Percentiles rank a stretch among this genome's conserved stretches.
Conservation (phyloP, 805 yeast species). For the Saccharomycopsis guyanensis region DNA sequence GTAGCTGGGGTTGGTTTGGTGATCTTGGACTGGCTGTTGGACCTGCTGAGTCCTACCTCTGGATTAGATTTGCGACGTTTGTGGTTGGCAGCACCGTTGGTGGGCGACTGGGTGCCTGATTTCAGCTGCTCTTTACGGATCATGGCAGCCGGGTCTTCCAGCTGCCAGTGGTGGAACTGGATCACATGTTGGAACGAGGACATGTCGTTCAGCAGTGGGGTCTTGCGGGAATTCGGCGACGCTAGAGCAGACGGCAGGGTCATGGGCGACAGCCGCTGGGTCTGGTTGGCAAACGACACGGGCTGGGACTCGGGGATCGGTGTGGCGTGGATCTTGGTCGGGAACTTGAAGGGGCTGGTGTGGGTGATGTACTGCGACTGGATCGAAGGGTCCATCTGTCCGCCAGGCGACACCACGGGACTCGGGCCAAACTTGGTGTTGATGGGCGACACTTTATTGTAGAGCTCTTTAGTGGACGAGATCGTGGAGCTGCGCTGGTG, state of each 20-base stretch:
- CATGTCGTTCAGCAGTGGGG: constrained; percentile 6
- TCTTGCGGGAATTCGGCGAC: constrained; percentile 15
- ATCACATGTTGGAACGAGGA: constrained; percentile 39
- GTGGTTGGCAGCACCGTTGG: neutral
- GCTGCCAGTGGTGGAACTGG: constrained; percentile 54
- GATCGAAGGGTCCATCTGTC: constrained; percentile 9
- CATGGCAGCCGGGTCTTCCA: constrained; percentile 27
- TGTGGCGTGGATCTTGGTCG: constrained; percentile 4
- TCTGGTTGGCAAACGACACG: constrained; percentile 3
- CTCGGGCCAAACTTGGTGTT: constrained; percentile 9
- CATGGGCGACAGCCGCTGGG: constrained; percentile 9
- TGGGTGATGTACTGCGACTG: constrained; percentile 12
- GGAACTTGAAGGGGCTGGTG: constrained; percentile 15
- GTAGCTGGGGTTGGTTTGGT: constrained; percentile 5
- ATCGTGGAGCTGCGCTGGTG: constrained; percentile 20
- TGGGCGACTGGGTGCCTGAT: neutral
- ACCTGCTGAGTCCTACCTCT: neutral
- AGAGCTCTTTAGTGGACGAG: constrained; percentile 20
- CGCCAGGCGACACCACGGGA: constrained; percentile 14
- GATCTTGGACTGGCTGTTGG: constrained; percentile 4
- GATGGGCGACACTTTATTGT: constrained; percentile 9
- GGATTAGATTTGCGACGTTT: constrained; percentile 15
- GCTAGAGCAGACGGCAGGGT: constrained; percentile 22
- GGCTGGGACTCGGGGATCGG: constrained; percentile 8
- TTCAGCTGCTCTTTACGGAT: constrained; percentile 8